These are phyloP conservation scores for Megacollybia platyphylla DNA, from an alignment of 1,284 basidiomycete species.

Conservation along the genomic window DNA sequence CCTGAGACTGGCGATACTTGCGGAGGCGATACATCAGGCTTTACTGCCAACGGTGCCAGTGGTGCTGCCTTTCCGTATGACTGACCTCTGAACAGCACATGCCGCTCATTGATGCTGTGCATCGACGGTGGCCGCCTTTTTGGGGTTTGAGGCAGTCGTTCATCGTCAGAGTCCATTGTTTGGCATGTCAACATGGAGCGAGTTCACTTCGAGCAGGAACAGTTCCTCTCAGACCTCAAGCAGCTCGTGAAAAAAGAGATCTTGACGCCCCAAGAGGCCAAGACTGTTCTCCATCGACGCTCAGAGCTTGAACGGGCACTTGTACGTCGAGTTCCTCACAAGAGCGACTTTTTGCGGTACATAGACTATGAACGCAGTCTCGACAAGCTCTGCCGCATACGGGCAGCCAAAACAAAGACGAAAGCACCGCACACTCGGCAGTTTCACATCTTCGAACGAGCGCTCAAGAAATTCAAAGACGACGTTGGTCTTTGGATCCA, in stretches of 20 bases:
- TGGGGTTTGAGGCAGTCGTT: background rate
- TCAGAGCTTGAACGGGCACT: constrained; percentile 78
- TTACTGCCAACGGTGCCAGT: constrained; percentile 50
- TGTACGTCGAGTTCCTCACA: constrained; percentile 73
- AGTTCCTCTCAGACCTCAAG: constrained; percentile 94
- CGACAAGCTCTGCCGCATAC: constrained; percentile 68
- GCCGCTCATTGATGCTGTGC: constrained; percentile 44
- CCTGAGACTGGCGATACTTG: constrained; percentile 6
- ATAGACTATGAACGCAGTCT: constrained; percentile 86
- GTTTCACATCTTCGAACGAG: constrained; percentile 85
- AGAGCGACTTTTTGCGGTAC: constrained; percentile 86
- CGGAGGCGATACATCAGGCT: constrained; percentile 26
- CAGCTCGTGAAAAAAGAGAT: constrained; percentile 82
- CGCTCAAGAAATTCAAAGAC: constrained; percentile 78
- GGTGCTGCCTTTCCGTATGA: constrained; percentile 49
- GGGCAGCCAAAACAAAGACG: constrained; percentile 64
- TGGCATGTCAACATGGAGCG: constrained; percentile 62
- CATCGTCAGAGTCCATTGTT: background rate
- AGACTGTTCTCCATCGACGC: constrained; percentile 78
- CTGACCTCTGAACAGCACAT: constrained; percentile 63
- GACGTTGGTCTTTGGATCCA: constrained; percentile 84
- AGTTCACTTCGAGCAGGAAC: constrained; percentile 91
- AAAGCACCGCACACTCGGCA: constrained; percentile 49
- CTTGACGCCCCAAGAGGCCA: constrained; percentile 80
- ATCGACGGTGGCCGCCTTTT: constrained; percentile 43